Conservation (phyloP, 768 basidiomycete species). For the Xerocomus potaroensis region DNA sequence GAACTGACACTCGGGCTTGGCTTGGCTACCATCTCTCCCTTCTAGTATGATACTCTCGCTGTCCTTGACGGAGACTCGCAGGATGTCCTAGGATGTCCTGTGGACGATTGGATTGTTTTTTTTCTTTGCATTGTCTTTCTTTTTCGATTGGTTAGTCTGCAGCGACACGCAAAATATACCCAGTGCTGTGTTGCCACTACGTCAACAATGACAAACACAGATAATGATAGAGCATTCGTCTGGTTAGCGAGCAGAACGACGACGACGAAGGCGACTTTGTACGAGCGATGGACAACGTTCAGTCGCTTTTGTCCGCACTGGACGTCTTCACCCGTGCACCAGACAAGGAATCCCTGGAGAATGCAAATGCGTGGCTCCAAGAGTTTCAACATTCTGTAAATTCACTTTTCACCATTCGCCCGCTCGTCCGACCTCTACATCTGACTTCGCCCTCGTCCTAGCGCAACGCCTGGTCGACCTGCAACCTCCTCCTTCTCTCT, state of each 20-base stretch:
- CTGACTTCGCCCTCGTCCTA: constrained; percentile 68
- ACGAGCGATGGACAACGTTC: constrained; percentile 57
- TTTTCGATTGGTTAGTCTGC: constrained; percentile 9
- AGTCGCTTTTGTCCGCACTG: constrained; percentile 70
- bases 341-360: constrained; percentile 76
- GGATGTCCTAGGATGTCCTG: constrained; percentile 18
- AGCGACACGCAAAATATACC: constrained; percentile 30
- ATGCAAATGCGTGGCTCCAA: constrained; percentile 93
- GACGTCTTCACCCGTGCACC: constrained; percentile 78
- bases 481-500: constrained; percentile 84
- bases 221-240: constrained; percentile 14
- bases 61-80: constrained; percentile 34
- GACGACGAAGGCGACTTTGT: constrained; percentile 16
- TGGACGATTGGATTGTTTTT: constrained; percentile 24
- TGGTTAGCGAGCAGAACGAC: not conserved
- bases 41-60: constrained; percentile 46
- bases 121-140: not conserved
- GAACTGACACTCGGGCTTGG: constrained; percentile 49
- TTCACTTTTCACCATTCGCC: constrained; percentile 67
- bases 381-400: constrained; percentile 99
- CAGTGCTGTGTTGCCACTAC: constrained; percentile 31
- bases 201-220: constrained; percentile 31
- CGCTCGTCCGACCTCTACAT: constrained; percentile 51
- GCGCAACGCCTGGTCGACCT: constrained; percentile 96
- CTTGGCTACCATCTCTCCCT: constrained; percentile 41